Evolutionary conservation across 2,329 filamentous ascomycete species (phyloP), one percentile per base, ranked within the genome.

Genomic region (Fusarium sororula): DNA sequence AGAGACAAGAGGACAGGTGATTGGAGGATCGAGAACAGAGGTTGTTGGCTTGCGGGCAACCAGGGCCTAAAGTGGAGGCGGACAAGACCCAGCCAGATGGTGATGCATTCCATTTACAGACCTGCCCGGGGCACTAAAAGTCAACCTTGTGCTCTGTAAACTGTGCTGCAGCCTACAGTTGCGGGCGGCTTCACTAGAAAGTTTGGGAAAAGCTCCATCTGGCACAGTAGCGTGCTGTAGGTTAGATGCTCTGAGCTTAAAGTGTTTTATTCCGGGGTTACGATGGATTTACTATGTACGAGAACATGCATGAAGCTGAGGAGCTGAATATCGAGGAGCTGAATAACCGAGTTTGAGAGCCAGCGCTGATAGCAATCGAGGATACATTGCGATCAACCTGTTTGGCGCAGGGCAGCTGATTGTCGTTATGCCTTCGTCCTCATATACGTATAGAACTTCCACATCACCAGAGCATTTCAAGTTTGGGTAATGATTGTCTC

Each of bases 21-120:
- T 77, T 78, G 75, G 75, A 78, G 74, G 74, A 77, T 74, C 66
- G 60, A 65, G 41, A 54, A 57, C 42, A 59, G 66, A 73, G 47
- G 72, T 63, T 54, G 68, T 66, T 65, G 68, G 54, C 48, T 61
- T 73, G 66, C 63, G 70, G 73, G 70, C 67, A 66, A 60, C 72
- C 68, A 64, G 65, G 65, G 65, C 66, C 66, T 63, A 70, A 63
- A 61, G 50, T 68, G 70, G 72, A 77, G 66, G 71, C 37, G 44
- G 61, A 55, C 20, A n/a, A n/a, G 35, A 73, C 63, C 63, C 59
- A 47, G 63, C 68, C 44, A 66, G 61, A 69, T 47, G 66, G 72
- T 67, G 71, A 74, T 72, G 66, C 59, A 70, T 59, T 69, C 58
- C 66, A 65, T 57, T 44, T 67, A 68, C 68, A 58, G 18, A 37